phyloP scores from a whole-genome alignment of 768 basidiomycete genomes.

The Russula sp. region DNA sequence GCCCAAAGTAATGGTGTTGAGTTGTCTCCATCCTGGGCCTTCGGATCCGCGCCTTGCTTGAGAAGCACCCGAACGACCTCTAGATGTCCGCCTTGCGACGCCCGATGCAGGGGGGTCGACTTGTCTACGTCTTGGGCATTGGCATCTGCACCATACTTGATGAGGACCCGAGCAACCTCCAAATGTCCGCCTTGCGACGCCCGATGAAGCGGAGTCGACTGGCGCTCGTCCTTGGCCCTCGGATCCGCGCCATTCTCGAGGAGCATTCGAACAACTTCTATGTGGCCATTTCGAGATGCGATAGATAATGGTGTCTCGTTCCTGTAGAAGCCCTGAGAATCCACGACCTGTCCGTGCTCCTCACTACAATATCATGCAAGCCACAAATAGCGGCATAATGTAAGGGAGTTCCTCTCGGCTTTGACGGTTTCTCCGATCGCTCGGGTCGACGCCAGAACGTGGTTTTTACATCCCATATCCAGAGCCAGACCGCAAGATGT shows the following conservation, averaged over 20 bases:
- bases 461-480: not conserved
- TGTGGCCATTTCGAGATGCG: not conserved
- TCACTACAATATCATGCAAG: not conserved
- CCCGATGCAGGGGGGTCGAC: not conserved
- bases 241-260: not conserved
- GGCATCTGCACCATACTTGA: not conserved
- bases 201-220: not conserved
- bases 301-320: not conserved
- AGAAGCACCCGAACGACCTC: not conserved
- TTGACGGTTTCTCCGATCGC: not conserved
- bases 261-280: not conserved
- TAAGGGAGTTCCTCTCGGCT: not conserved
- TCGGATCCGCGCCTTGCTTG: not conserved
- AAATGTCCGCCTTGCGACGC: not conserved
- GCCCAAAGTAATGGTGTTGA: not conserved
- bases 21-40: not conserved
- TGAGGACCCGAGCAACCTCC: not conserved
- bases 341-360: not conserved
- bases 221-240: not conserved
- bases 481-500: conserved; percentile 2
- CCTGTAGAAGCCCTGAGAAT: not conserved
- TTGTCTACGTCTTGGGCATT: not conserved
- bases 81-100: not conserved
- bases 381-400: not conserved
- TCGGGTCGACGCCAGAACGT: not conserved